Conservation (phyloP, 805 yeast species). For the Cyberlindnera suaveolens region DNA sequence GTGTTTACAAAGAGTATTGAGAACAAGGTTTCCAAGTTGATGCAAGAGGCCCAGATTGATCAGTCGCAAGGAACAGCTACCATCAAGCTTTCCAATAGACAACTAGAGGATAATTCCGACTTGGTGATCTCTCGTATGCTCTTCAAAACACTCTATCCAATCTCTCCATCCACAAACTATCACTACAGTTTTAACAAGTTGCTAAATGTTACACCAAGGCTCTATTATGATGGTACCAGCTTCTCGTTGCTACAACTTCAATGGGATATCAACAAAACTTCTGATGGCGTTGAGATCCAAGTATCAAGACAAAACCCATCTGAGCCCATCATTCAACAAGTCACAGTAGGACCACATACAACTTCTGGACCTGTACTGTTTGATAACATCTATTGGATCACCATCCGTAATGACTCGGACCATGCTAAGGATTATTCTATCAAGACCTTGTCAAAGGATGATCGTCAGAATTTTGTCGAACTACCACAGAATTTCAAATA, state of each 20-base stretch:
- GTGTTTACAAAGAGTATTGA: constrained; percentile 16
- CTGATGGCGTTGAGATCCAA: constrained; percentile 1
- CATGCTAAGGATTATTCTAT: constrained; percentile 7
- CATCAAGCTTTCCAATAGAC: constrained; percentile 13
- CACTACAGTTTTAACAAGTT: constrained; percentile 20
- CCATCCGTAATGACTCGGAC: constrained; percentile 8
- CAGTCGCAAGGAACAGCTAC: neutral
- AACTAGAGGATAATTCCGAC: constrained; percentile 14
- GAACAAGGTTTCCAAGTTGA: constrained; percentile 6
- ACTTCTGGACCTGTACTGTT: constrained; percentile 31
- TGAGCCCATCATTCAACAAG: constrained; percentile 3
- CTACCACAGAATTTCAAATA: constrained; percentile 13
- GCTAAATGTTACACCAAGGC: constrained; percentile 4
- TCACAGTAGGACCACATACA: constrained; percentile 9
- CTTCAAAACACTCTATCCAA: constrained; percentile 24
- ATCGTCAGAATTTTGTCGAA: constrained; percentile 3
- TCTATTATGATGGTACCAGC: constrained; percentile 1
- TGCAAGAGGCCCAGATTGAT: constrained; percentile 1
- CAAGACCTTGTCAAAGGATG: constrained; percentile 12
- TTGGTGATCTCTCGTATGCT: constrained; percentile 20
- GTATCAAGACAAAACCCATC: constrained; percentile 18
- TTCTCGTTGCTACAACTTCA: constrained; percentile 21
- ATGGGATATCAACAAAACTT: constrained; percentile 12
- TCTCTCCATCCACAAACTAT: constrained; percentile 23
- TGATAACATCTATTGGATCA: constrained; percentile 37